Percentiles rank a stretch among this genome's conserved stretches.
phyloP scores from a whole-genome alignment of 352 stramenopile genomes.

The Globisporangium recalcitrans region DNA sequence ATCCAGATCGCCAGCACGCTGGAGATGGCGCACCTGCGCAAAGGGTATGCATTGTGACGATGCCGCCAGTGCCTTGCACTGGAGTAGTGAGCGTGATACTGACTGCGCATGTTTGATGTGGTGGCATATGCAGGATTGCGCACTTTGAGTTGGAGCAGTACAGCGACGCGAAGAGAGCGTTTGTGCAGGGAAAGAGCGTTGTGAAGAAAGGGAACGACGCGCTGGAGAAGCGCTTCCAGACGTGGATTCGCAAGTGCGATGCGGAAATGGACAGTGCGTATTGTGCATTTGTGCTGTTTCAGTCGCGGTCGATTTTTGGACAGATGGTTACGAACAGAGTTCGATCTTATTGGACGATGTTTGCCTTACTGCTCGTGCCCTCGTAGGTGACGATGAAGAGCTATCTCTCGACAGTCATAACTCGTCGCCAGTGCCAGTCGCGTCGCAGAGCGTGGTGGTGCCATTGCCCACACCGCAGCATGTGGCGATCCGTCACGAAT shows the following conservation, averaged over 20 bases:
- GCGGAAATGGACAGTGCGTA: slow-evolving; percentile 67
- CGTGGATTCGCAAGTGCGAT: slow-evolving; percentile 87
- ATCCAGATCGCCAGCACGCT: slow-evolving; percentile 44
- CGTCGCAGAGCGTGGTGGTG: neutral
- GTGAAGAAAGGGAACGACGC: slow-evolving; percentile 24
- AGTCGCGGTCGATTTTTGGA: neutral
- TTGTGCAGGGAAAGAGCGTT: slow-evolving; percentile 43
- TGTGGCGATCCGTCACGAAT: slow-evolving; percentile 49
- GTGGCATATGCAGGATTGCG: slow-evolving; percentile 46
- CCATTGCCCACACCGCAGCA: neutral
- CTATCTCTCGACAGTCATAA: slow-evolving; percentile 6
- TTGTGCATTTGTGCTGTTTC: neutral
- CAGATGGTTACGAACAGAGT: neutral
- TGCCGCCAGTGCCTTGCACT: neutral
- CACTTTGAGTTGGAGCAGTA: slow-evolving; percentile 83
- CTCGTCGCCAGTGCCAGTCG: neutral
- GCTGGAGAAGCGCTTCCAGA: slow-evolving; percentile 61
- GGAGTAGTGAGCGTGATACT: neutral
- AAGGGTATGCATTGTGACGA: slow-evolving; percentile 44
- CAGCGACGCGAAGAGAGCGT: slow-evolving; percentile 51
- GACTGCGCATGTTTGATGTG: neutral
- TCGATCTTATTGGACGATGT: neutral
- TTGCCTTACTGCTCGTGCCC: neutral
- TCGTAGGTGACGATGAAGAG: slow-evolving; percentile 9
- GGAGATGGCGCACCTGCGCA: slow-evolving; percentile 59